A percentile compares a stretch with the other conserved stretches of the same genome.
Evolutionary conservation across 805 yeast species (phyloP).

Genomic region (Saccharomycopsis oosterbeekiorum): DNA sequence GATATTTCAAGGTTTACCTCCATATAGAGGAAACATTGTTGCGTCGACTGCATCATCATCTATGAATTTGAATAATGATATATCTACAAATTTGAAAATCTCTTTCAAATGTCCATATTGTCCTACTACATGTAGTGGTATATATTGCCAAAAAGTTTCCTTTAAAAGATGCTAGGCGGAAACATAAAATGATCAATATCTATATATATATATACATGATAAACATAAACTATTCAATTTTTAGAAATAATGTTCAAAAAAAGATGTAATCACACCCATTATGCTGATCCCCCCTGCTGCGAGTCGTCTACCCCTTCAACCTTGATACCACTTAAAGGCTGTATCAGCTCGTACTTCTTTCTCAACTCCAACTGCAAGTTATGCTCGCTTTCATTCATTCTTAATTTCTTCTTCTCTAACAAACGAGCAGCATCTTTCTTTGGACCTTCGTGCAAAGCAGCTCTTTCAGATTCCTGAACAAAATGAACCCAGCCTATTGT

Average conservation of each 20-base stretch:
- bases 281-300: background rate
- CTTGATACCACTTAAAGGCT: constrained; percentile 47
- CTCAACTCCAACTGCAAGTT: constrained; percentile 51
- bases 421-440: constrained; percentile 69
- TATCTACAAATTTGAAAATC: constrained; percentile 22
- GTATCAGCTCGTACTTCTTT: constrained; percentile 45
- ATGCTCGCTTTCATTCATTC: constrained; percentile 54
- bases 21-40: background rate
- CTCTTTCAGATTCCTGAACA: constrained; percentile 61
- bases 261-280: background rate
- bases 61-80: background rate
- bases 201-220: background rate
- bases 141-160: constrained; percentile 35
- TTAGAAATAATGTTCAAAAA: no score
- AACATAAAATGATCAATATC: no score
- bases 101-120: constrained; percentile 67
- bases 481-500: constrained; percentile 62
- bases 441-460: constrained; percentile 71
- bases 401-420: constrained; percentile 38
- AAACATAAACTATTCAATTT: no score
- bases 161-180: constrained; percentile 23
- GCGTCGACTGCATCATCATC: background rate
- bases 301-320: background rate
- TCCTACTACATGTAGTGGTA: constrained; percentile 38
- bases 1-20: background rate